Conservation (phyloP, 331 rosid genomes). For the Dryas integrifolia region DNA sequence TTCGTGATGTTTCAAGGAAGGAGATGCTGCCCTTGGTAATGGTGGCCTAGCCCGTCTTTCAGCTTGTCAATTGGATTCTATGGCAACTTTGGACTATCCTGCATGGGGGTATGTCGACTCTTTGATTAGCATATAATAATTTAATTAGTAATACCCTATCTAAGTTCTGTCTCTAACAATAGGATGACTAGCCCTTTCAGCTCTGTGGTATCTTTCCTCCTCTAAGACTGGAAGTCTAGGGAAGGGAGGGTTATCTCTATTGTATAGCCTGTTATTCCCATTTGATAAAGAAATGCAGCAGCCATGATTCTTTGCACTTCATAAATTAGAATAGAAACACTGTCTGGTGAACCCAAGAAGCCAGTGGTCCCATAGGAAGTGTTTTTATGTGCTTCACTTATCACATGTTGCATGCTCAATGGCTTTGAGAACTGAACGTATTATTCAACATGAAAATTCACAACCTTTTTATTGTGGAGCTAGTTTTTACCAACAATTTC, state of each 20-base stretch:
- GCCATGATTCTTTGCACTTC: neutral
- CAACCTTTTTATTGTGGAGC: neutral
- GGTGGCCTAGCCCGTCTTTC: conserved; percentile 87
- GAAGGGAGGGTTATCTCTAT: neutral
- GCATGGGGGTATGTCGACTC: conserved; percentile 70
- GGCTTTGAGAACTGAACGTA: neutral
- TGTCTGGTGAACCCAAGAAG: neutral
- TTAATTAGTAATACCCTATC: neutral
- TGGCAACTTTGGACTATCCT: conserved; percentile 78
- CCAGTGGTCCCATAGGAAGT: neutral
- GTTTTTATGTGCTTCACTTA: neutral
- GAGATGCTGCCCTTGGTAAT: conserved; percentile 80
- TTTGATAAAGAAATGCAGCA: neutral
- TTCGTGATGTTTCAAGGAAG: conserved; percentile 49
- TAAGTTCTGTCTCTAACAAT: neutral
- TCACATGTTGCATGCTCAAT: neutral
- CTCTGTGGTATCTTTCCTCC: conserved; percentile 3
- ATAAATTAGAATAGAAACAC: neutral
- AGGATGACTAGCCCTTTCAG: neutral
- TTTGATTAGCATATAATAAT: conserved; percentile 11
- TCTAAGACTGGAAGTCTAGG: conserved; percentile 10
- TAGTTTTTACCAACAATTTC: neutral
- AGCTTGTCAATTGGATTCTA: conserved; percentile 78
- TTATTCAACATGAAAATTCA: neutral
- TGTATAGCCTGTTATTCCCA: neutral